Evolutionary conservation across 1,139 yeast genomes (phyloP), one percentile per base, ranked within the genome.

Genomic region (Yamadazyma triangularis): DNA sequence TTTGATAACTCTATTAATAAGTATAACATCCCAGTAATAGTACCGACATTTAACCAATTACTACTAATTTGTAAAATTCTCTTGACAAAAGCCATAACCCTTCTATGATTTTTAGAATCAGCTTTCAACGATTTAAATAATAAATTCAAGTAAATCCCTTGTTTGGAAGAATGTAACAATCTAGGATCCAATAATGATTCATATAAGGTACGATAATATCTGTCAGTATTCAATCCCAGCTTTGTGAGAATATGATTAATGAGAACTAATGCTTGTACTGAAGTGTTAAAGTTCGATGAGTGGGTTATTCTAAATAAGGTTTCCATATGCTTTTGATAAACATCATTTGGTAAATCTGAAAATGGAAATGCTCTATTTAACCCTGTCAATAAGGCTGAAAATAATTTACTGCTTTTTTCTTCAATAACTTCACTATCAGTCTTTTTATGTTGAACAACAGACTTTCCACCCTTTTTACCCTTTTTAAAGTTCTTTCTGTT

Each of bases 281-380:
- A 81, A 3, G 98, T 91, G 56, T 87, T 88, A 66, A 91, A 89
- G 56, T 93, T 93, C 18, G 95, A 78, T 14, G 96, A 83, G 56
- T 91, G 97, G 3, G 97, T 89, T 50, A 91, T 89, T 50, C 78
- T 78, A 67, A 83, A 93, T 36, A 91, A 64, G 1, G 95, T 83
- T 49, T 87, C 81, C 50, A 89, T 68, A 59, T 93, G 97, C 40
- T 72, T 67, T 41, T 79, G 77, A 56, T 86, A 89, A 7, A 77
- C 73, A 13, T 78, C 79, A 31, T 77, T 70, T 7, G 94, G 84
- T 35, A 93, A 67, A 39, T 77, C 72, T 2, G 96, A 80, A 53
- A 86, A 91, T 35, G 98, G 97, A 69, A 86, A 89, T 1, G 98
- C 93, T 61, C 99, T 83, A 56, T 93, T 93, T 39, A 91, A 75